A percentile compares a stretch with the other conserved stretches of the same genome.
These are phyloP conservation scores for Striga asiatica DNA, from an alignment of 257 asterid genomes.

Conservation along the genomic window DNA sequence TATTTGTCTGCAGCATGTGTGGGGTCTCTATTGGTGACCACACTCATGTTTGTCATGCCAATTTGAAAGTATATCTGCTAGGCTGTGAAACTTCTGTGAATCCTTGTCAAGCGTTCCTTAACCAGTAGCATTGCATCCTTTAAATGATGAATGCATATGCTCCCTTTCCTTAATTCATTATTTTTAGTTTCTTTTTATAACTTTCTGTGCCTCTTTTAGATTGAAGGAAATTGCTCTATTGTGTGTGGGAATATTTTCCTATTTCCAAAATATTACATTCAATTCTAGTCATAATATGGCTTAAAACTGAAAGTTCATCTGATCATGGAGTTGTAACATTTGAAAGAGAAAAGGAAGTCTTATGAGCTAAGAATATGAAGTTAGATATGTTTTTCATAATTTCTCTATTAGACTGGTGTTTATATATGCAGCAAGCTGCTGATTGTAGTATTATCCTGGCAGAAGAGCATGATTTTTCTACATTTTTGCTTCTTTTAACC, in stretches of 20 bases:
- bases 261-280: no score
- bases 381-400: neutral
- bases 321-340: neutral
- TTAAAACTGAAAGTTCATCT: no score
- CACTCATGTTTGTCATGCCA: slow-evolving; percentile 1
- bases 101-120: neutral
- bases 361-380: slow-evolving; percentile 1
- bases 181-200: neutral
- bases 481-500: neutral
- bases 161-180: neutral
- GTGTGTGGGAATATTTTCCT: neutral
- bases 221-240: neutral
- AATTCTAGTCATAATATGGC: no score
- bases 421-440: slow-evolving; percentile 3
- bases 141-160: neutral
- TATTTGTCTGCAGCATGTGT: neutral
- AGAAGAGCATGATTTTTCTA: neutral
- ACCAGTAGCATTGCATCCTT: neutral
- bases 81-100: neutral
- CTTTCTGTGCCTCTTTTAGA: neutral
- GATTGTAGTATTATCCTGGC: neutral
- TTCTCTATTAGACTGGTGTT: neutral
- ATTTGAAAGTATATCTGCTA: neutral
- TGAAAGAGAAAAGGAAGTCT: neutral
- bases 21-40: neutral